Conservation (phyloP, 1,284 basidiomycete genomes). For the Cutaneotrichosporon sp. region DNA sequence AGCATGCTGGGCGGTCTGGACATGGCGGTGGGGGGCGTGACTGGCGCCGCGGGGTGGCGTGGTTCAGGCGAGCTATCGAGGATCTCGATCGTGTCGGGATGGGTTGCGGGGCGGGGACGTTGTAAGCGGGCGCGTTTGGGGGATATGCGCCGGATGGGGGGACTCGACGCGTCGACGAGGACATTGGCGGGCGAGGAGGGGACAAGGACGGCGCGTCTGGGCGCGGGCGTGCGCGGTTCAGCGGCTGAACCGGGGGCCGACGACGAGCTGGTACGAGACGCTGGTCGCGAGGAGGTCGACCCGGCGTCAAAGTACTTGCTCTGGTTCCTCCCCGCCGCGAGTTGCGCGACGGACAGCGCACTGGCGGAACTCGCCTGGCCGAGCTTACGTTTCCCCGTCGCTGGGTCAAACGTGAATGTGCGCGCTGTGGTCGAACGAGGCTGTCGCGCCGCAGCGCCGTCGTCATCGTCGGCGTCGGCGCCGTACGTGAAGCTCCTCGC, state of each 20-base stretch:
- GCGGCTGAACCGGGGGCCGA: too few species aligned
- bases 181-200: background rate
- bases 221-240: too few species aligned
- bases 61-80: background rate
- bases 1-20: background rate
- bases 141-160: background rate
- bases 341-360: too few species aligned
- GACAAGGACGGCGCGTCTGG: too few species aligned
- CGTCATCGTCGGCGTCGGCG: background rate
- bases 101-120: background rate
- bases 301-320: constrained; percentile 6
- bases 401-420: constrained; percentile 21
- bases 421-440: constrained; percentile 18
- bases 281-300: too few species aligned
- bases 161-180: constrained; percentile 2
- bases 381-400: background rate
- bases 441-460: background rate
- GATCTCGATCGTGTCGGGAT: background rate
- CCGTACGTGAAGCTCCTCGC: background rate
- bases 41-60: constrained; percentile 5
- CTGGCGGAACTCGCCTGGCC: constrained; percentile 1
- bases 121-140: background rate
- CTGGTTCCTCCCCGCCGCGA: background rate
- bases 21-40: background rate
- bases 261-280: too few species aligned